phyloP scores from a whole-genome alignment of 176 grass and related monocot genomes.

The Aegilops umbellulata region DNA sequence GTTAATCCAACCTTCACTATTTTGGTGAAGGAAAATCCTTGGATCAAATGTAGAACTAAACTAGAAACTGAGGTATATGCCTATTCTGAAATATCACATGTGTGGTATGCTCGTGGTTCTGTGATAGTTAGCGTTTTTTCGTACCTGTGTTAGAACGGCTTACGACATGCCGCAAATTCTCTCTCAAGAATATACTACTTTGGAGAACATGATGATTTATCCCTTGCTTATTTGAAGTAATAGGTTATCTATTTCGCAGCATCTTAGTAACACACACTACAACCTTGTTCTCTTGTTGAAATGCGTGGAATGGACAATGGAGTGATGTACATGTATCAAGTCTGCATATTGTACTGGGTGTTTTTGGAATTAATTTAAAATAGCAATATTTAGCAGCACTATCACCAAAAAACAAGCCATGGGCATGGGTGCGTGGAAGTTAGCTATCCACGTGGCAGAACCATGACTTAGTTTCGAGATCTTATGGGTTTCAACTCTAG shows the following conservation, averaged over 20 bases:
- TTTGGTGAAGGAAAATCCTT: neutral
- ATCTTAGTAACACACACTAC: neutral
- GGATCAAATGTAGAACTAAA: neutral
- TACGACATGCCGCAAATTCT: neutral
- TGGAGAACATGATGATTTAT: neutral
- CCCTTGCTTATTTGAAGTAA: neutral
- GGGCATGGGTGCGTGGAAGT: too few relatives aligned
- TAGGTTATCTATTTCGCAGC: neutral
- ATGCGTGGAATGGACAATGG: constrained; percentile 1
- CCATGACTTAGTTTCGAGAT: too few relatives aligned
- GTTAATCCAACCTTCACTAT: neutral
- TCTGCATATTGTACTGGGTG: neutral
- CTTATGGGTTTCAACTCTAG: too few relatives aligned
- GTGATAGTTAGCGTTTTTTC: neutral
- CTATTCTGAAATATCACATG: neutral
- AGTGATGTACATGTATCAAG: neutral
- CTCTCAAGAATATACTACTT: constrained; percentile 7
- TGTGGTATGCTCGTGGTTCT: neutral
- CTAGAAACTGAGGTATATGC: neutral
- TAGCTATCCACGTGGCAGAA: too few relatives aligned
- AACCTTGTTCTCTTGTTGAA: neutral
- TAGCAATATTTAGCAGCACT: neutral
- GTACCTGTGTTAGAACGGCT: neutral
- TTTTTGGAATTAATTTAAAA: neutral
- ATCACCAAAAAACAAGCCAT: too few relatives aligned